Conservation (phyloP, 177 flowering plant genomes). For the Tripterygium wilfordii region DNA sequence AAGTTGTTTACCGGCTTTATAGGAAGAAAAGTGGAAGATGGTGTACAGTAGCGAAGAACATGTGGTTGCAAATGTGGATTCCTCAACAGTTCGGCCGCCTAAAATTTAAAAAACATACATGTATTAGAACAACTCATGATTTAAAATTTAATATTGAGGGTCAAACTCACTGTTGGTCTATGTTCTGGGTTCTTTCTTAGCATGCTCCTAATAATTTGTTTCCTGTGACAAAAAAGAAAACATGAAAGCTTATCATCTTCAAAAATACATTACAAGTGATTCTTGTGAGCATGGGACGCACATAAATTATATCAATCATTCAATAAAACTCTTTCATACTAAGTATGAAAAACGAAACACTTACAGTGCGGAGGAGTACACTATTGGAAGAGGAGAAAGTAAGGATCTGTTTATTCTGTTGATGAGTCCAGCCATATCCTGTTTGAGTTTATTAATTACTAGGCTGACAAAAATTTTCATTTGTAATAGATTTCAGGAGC, state of each 20-base stretch:
- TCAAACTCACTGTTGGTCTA: slow-evolving; percentile 77
- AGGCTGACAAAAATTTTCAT: no score
- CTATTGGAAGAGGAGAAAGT: slow-evolving; percentile 78
- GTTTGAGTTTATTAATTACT: slow-evolving; percentile 16
- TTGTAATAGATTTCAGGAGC: neutral
- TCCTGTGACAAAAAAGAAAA: no score
- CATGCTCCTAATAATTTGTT: slow-evolving; percentile 88
- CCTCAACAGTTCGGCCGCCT: slow-evolving; percentile 95
- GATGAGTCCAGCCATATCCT: slow-evolving; percentile 87
- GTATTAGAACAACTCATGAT: slow-evolving; percentile 8
- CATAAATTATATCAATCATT: no score
- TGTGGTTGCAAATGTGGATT: slow-evolving; percentile 83
- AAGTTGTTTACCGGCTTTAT: slow-evolving; percentile 37
- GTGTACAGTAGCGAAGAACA: slow-evolving; percentile 48
- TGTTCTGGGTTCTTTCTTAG: slow-evolving; percentile 90
- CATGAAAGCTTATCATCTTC: no score
- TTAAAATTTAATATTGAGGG: neutral
- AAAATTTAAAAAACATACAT: slow-evolving; percentile 4
- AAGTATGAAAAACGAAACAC: slow-evolving; percentile 14
- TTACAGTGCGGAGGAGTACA: slow-evolving; percentile 82
- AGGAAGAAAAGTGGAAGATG: slow-evolving; percentile 76
- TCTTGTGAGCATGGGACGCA: no score
- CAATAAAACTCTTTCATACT: no score
- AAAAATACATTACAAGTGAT: no score
- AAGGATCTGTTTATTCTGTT: slow-evolving; percentile 82